These are phyloP conservation scores for Cucumis melo DNA, from an alignment of 306 rosid genomes.

Conservation along the genomic window DNA sequence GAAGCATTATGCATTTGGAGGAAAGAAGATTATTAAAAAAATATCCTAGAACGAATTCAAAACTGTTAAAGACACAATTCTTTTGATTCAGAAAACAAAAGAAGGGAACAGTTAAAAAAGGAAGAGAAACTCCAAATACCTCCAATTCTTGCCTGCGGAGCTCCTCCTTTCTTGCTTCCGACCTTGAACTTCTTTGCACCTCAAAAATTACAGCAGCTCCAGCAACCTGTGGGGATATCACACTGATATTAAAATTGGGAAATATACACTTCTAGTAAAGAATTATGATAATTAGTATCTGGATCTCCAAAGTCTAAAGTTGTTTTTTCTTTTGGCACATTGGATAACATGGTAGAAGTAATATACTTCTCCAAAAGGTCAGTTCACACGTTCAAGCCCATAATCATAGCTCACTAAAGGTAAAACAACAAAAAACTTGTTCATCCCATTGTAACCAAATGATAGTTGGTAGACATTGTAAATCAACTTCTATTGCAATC, in stretches of 20 bases:
- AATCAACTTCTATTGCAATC: not conserved
- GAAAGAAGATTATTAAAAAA: not conserved
- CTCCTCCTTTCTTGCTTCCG: constrained; percentile 47
- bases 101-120: not conserved
- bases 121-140: constrained; percentile 10
- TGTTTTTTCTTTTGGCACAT: not conserved
- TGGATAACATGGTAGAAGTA: not conserved
- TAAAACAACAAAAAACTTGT: not conserved
- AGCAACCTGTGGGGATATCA: constrained; percentile 20
- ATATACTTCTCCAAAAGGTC: not conserved
- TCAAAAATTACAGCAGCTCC: constrained; percentile 35
- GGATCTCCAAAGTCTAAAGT: not conserved
- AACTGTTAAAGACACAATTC: not conserved
- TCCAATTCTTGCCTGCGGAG: constrained; percentile 25
- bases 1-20: not conserved
- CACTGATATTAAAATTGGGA: not conserved
- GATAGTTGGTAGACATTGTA: not conserved
- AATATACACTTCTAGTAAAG: not conserved
- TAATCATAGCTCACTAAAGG: not conserved
- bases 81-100: not conserved
- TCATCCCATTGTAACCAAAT: not conserved
- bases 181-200: constrained; percentile 39
- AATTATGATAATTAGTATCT: not conserved
- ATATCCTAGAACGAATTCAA: not conserved
- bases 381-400: not conserved